Conservation (phyloP, 257 asterid genomes). For the Penstemon davidsonii region DNA sequence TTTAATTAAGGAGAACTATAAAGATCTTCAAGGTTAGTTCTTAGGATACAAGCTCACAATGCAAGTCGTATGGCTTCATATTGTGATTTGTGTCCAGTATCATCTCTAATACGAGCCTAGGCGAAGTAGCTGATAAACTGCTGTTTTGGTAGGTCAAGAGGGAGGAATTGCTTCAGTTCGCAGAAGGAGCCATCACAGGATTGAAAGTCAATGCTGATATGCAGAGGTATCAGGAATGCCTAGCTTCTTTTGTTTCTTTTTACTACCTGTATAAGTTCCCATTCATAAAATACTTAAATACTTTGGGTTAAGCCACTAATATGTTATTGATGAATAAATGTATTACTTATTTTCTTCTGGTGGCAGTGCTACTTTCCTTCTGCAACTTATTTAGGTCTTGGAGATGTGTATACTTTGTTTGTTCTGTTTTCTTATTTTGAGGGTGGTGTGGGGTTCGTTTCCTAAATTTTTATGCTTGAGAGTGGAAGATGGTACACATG, state of each 20-base stretch:
- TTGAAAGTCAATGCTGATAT: conserved; percentile 82
- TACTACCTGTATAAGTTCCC: conserved; percentile 6
- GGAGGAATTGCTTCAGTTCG: conserved; percentile 95
- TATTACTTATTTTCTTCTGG: conserved; percentile 19
- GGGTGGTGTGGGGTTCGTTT: not conserved
- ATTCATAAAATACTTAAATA: conserved; percentile 14
- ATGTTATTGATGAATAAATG: not conserved
- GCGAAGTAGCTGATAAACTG: conserved; percentile 33
- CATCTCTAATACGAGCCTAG: conserved; percentile 24
- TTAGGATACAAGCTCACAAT: conserved; percentile 8
- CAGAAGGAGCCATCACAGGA: conserved; percentile 96
- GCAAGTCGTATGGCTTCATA: conserved; percentile 16
- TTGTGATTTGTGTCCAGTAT: conserved; percentile 1
- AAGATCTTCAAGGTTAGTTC: conserved; percentile 8
- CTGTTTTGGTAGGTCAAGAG: conserved; percentile 72
- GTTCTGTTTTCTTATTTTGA: conserved; percentile 4
- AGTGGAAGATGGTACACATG: not conserved
- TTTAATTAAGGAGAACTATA: not conserved
- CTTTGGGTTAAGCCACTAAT: conserved; percentile 4
- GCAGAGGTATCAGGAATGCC: conserved; percentile 54
- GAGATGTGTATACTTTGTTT: conserved; percentile 1
- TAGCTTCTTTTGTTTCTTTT: conserved; percentile 20
- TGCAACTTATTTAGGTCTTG: conserved; percentile 7
- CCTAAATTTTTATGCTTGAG: not conserved
- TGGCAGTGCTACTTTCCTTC: not conserved